A percentile compares a stretch with the other conserved stretches of the same genome.
Conservation (phyloP, 352 stramenopile genomes). For the Pythium periplocum region DNA sequence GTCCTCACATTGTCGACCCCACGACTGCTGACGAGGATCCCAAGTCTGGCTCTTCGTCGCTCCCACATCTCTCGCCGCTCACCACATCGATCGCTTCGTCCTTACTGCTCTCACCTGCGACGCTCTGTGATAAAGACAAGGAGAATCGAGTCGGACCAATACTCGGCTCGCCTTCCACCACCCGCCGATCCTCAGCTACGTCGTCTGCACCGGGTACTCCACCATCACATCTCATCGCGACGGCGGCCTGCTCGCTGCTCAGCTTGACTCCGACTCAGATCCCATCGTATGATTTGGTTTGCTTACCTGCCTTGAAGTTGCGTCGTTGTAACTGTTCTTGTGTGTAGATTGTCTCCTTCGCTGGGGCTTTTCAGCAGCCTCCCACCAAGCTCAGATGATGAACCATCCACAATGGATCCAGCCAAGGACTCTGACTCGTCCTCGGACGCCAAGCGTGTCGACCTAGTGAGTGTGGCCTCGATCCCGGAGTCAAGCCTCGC, state of each 20-base stretch:
- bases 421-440: too few relatives aligned
- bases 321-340: conserved; percentile 3
- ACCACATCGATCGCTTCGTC: conserved; percentile 19
- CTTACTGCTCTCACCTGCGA: conserved; percentile 15
- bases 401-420: too few relatives aligned
- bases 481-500: too few relatives aligned
- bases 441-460: too few relatives aligned
- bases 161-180: neutral
- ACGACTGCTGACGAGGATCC: conserved; percentile 10
- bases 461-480: too few relatives aligned
- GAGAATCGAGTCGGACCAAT: conserved; percentile 8
- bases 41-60: conserved; percentile 5
- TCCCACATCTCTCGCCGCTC: conserved; percentile 10
- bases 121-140: conserved; percentile 7
- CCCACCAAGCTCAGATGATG: too few relatives aligned
- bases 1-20: conserved; percentile 23
- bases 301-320: neutral
- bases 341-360: neutral
- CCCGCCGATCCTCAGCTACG: neutral
- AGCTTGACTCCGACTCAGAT: conserved; percentile 22
- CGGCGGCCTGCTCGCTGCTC: conserved; percentile 23
- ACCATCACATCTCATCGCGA: conserved; percentile 18
- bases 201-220: conserved; percentile 9
- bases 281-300: conserved; percentile 1
- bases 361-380: too few relatives aligned